Evolutionary conservation across 176 grass and related monocot genomes (phyloP).

Genomic region (Alloteropsis semialata): DNA sequence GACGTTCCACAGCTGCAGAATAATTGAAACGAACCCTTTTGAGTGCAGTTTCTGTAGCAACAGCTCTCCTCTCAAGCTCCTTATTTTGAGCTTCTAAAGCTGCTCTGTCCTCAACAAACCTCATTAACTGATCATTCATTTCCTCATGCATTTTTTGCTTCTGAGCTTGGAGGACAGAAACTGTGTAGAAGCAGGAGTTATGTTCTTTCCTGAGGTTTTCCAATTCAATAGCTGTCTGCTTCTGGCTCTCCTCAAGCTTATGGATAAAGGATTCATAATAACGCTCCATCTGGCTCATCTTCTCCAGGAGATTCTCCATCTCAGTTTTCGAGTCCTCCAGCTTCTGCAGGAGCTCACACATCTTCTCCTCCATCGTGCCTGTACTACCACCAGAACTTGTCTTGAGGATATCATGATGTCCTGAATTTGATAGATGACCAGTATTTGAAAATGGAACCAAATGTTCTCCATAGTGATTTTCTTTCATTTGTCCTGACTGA

Average conservation of each 20-base stretch:
- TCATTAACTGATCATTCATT: slow-evolving; percentile 78
- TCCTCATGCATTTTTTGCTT: slow-evolving; percentile 88
- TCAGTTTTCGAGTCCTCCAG: slow-evolving; percentile 94
- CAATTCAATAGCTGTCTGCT: slow-evolving; percentile 73
- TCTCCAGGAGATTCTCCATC: slow-evolving; percentile 82
- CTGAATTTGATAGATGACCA: slow-evolving; percentile 27
- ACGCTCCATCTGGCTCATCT: slow-evolving; percentile 87
- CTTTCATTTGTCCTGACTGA: slow-evolving; percentile 33
- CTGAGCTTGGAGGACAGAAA: slow-evolving; percentile 83
- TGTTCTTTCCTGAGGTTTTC: slow-evolving; percentile 92
- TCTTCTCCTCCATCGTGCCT: slow-evolving; percentile 82
- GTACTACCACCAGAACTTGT: slow-evolving; percentile 42
- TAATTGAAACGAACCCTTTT: slow-evolving; percentile 88
- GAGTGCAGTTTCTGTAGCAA: slow-evolving; percentile 80
- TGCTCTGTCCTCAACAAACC: slow-evolving; percentile 72
- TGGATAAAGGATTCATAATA: slow-evolving; percentile 93
- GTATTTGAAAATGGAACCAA: slow-evolving; percentile 28
- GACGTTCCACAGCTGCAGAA: slow-evolving; percentile 72
- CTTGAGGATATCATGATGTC: slow-evolving; percentile 35
- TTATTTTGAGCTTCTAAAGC: slow-evolving; percentile 77
- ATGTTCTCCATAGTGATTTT: slow-evolving; percentile 36
- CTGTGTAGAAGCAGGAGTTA: slow-evolving; percentile 81
- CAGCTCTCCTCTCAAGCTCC: slow-evolving; percentile 80
- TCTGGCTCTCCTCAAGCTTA: slow-evolving; percentile 83
- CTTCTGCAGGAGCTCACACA: slow-evolving; percentile 84